Conservation (phyloP, 1,284 basidiomycete species). For the Ustilago xerochloae region DNA sequence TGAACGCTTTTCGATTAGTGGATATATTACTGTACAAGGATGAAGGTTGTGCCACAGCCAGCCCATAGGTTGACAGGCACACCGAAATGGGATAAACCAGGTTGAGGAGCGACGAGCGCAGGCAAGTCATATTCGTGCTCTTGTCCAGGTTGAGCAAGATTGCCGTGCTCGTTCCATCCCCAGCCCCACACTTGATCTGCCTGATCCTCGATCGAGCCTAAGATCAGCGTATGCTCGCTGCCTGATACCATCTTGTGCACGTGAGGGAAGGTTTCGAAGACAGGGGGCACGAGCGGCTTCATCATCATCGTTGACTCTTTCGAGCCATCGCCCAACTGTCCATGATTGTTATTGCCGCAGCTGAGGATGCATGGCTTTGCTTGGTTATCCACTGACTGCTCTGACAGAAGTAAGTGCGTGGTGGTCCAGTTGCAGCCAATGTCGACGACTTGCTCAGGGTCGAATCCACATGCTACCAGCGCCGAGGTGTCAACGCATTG, state of each 20-base stretch:
- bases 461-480: not conserved
- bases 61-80: constrained; percentile 45
- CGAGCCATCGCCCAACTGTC: constrained; percentile 25
- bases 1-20: too few species aligned
- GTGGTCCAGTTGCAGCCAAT: constrained; percentile 48
- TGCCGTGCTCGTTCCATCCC: constrained; percentile 57
- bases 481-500: constrained; percentile 10
- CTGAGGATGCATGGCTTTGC: constrained; percentile 5
- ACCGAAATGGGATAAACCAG: too few species aligned
- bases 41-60: constrained; percentile 44
- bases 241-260: constrained; percentile 39
- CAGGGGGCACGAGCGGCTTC: not conserved
- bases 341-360: constrained; percentile 40
- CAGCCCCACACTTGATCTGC: constrained; percentile 39
- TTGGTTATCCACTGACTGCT: not conserved
- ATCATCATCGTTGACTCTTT: not conserved
- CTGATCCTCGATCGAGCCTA: not conserved
- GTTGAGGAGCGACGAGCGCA: too few species aligned
- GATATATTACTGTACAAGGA: too few species aligned
- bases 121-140: constrained; percentile 30
- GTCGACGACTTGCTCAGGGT: constrained; percentile 1
- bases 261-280: not conserved
- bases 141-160: constrained; percentile 42
- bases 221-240: constrained; percentile 48
- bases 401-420: constrained; percentile 17